phyloP scores from a whole-genome alignment of 805 yeast genomes.

The Kuraishia floccosa region DNA sequence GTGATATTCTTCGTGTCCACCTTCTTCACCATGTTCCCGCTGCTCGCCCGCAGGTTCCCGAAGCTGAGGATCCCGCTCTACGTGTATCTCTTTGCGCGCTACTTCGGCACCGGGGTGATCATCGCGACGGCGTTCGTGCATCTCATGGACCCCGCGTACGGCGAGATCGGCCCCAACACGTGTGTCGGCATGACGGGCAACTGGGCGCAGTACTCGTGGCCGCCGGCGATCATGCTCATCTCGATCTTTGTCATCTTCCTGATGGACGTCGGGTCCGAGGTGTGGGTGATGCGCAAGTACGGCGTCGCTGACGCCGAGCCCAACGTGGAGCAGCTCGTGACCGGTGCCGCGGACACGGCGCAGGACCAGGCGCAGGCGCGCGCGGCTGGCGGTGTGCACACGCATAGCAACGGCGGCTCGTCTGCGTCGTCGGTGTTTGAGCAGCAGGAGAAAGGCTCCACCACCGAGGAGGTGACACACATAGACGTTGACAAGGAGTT shows the following conservation, averaged over 20 bases:
- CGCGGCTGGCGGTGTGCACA: slow-evolving; percentile 5
- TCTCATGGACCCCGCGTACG: slow-evolving; percentile 48
- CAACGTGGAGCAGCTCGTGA: slow-evolving; percentile 12
- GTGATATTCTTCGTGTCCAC: slow-evolving; percentile 47
- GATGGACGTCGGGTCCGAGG: slow-evolving; percentile 25
- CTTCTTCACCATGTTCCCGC: slow-evolving; percentile 43
- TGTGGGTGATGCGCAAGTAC: slow-evolving; percentile 18
- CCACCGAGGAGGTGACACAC: slow-evolving; percentile 24
- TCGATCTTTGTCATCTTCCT: slow-evolving; percentile 27
- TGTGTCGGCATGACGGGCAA: slow-evolving; percentile 48
- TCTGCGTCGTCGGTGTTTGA: slow-evolving; percentile 1
- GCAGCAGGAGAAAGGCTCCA: slow-evolving; percentile 14
- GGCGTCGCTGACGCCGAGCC: slow-evolving; percentile 7
- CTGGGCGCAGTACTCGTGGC: slow-evolving; percentile 32
- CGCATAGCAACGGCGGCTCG: slow-evolving; percentile 1
- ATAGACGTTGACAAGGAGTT: slow-evolving; percentile 28
- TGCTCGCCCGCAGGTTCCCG: slow-evolving; percentile 39
- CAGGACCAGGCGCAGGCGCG: slow-evolving; percentile 6
- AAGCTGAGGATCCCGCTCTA: slow-evolving; percentile 35
- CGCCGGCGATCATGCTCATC: slow-evolving; percentile 29
- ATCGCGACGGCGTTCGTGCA: slow-evolving; percentile 70
- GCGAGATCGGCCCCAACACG: slow-evolving; percentile 32
- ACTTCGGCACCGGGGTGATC: slow-evolving; percentile 71
- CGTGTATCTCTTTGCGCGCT: slow-evolving; percentile 30
- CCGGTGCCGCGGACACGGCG: slow-evolving; percentile 13